Evolutionary conservation across 257 asterid genomes (phyloP), one percentile per base, ranked within the genome.

Genomic region (Anisodus tanguticus): DNA sequence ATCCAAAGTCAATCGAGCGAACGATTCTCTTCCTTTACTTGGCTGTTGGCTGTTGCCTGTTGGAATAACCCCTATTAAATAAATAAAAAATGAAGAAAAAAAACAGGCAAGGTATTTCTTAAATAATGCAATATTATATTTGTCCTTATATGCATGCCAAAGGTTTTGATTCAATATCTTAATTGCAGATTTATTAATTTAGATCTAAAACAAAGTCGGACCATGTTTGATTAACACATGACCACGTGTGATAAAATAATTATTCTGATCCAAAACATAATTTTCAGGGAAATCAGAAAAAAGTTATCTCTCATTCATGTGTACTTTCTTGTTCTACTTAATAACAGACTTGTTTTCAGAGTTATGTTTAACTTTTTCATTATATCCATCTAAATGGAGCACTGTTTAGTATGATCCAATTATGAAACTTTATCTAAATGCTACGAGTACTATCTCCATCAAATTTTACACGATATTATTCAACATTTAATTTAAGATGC

Each of bases 121-220:
- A 6, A 71, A 71, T 10, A 70, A 2, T 70, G n/a, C 19, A 45
- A 5, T 71, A 45, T n/a, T 5, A 12, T 19, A 9, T 19, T 59
- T 22, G 45, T 49, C 45, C 62, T 35, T 60, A 26, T 47, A 72
- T 72, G 80, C n/a, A 74, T 49, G 19, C 43, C 80, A 74, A 77
- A 77, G 64, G 6, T 8, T 49, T 13, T 53, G 19, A 53, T 77
- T 13, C 49, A 26, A 53, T 15, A 8, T 11, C 6, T 76, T 53
- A 76, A 53, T 77, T 1, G 19, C 31, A 72, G 58, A 47, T 5
- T 19, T 72, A 47, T 15, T 19, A 11, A 26, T 26, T 53, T 51
- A 76, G 63, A 76, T 51, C 64, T 53, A 54, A 77, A 26, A 51
- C 9, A 77, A 77, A 53, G 41, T 51, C 47, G 13, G 39, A 13